These are phyloP conservation scores for Flaveria sonorensis DNA, from an alignment of 129 eudicot species.

Conservation along the genomic window DNA sequence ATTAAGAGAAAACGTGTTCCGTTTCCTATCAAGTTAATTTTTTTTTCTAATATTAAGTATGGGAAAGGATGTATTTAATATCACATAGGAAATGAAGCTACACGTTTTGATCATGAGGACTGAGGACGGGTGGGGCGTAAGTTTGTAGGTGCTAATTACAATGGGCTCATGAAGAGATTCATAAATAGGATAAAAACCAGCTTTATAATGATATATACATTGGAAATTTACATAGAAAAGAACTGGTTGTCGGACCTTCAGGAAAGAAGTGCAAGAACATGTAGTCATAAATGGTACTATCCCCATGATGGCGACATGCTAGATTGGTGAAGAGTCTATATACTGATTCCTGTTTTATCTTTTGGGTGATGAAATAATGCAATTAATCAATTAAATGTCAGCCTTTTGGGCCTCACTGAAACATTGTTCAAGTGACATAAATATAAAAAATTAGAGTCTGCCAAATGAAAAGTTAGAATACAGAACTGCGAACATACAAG, in stretches of 20 bases:
- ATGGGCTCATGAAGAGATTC: neutral
- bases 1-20: neutral
- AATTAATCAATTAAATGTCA: neutral
- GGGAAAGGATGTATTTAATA: neutral
- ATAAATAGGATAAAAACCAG: neutral
- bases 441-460: neutral
- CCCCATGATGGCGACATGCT: neutral
- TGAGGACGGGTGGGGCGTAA: neutral
- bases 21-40: neutral
- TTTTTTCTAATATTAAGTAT: neutral
- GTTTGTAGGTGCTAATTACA: neutral
- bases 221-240: neutral
- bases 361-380: constrained; percentile 2
- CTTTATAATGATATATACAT: neutral
- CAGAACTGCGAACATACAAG: neutral
- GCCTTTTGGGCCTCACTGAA: neutral
- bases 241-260: neutral
- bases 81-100: constrained; percentile 4
- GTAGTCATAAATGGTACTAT: neutral
- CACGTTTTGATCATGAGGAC: constrained; percentile 22
- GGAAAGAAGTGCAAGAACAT: neutral
- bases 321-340: neutral
- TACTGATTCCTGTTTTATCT: neutral
- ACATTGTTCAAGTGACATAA: neutral
- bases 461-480: constrained; percentile 1